Evolutionary conservation across 2,329 filamentous ascomycete species (phyloP), one percentile per base, ranked within the genome.

Genomic region (Sodiomyces alkalinus): DNA sequence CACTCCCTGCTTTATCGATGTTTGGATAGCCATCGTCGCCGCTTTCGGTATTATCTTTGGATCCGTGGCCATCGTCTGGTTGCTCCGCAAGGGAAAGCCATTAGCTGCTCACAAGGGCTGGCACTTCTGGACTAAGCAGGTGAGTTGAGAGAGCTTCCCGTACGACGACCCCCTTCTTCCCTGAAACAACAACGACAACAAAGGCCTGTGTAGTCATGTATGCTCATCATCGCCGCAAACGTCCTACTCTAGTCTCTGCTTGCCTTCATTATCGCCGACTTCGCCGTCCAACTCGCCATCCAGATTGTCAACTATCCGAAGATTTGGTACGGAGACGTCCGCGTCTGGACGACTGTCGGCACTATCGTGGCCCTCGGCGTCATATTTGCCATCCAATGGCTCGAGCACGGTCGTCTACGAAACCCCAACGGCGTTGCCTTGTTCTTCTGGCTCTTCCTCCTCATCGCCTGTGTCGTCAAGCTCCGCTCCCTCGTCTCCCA

Each of bases 1-100:
- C 45, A 96, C 90, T 11, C 87, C 90, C 22, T 98, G 90, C 60
- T 98, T 98, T 49, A 74, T 96, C 44, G 92, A 98, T 50, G 71
- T 92, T 14, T 86, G 82, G 72, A 71, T 96, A 33, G 72, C 80
- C 19, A 57, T 66, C 2, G 80, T 93, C 17, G 81, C 82, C 7
- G 64, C 64, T 10, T 92, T 78, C 57, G 86, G 87, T 11, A 62
- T 94, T 15, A 31, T 94, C 15, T 66, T 77, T 37, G 90, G 90
- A 33, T 64, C 74, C 6, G 64, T 74, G 25, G 83, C 87, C 17
- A 57, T 92, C 22, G 87, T 77, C 72, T 81, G 81, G 60, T 61
- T 96, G 29, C 51, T 85, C 31, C 72, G 64, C 41, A 80, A 71
- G 53, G 77, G 74, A 45, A 65, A 70, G 29, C 62, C 74, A 20